phyloP scores from a whole-genome alignment of 2,329 filamentous ascomycete species.

The Colletotrichum sp. region DNA sequence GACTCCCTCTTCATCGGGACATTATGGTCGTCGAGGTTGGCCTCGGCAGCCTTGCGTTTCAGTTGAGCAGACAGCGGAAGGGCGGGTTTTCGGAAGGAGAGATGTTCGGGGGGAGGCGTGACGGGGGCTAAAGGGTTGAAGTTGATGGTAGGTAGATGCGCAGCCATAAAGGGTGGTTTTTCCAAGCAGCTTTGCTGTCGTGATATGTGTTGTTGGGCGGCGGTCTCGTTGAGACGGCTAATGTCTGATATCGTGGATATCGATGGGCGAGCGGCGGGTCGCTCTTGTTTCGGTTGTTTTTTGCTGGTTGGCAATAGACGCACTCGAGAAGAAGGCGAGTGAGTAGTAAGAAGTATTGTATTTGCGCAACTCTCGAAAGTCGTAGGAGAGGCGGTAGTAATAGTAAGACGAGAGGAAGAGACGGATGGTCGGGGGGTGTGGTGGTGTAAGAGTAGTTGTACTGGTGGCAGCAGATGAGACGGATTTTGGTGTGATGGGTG shows the following conservation, averaged over 20 bases:
- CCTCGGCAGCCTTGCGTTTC: conserved; percentile 21
- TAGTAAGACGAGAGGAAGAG: background rate
- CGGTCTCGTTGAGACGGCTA: background rate
- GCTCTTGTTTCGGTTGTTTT: background rate
- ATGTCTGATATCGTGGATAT: background rate
- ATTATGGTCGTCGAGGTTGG: conserved; percentile 4
- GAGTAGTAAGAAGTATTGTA: background rate
- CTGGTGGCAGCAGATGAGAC: background rate
- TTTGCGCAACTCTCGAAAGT: background rate
- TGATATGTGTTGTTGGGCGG: background rate
- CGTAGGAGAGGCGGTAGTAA: background rate
- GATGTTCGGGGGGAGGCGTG: conserved; percentile 44
- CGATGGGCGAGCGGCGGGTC: background rate
- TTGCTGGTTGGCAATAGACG: background rate
- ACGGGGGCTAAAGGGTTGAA: conserved; percentile 38
- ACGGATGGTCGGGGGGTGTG: background rate
- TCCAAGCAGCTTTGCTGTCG: background rate
- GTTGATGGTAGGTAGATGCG: conserved; percentile 25
- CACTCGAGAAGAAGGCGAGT: background rate
- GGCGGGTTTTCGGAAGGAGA: conserved; percentile 30
- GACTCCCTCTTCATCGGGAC: conserved; percentile 10
- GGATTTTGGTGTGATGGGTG: background rate
- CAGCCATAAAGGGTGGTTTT: conserved; percentile 17
- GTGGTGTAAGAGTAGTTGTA: background rate
- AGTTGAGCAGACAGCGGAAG: conserved; percentile 17